Evolutionary conservation across 2,329 filamentous ascomycete species (phyloP).

Genomic region (Teratosphaeriaceae sp.): DNA sequence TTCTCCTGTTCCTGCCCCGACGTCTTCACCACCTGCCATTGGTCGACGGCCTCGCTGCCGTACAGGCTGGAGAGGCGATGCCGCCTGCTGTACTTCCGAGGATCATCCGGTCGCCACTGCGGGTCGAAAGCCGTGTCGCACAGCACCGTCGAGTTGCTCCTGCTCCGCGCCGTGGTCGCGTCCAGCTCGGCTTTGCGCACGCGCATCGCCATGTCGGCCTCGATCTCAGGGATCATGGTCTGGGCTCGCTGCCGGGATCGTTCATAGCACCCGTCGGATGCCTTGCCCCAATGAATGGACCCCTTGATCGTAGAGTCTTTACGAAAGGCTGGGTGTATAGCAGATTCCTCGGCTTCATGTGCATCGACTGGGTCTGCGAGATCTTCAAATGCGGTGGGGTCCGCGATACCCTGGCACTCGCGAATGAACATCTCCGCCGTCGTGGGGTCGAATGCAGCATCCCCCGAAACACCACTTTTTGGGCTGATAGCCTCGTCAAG

Average conservation of each 20-base stretch:
- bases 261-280: too few species aligned
- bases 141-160: background rate
- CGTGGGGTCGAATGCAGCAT: too few species aligned
- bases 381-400: too few species aligned
- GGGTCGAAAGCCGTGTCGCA: background rate
- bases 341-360: too few species aligned
- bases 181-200: background rate
- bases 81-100: background rate
- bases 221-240: background rate
- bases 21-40: background rate
- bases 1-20: too few species aligned
- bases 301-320: too few species aligned
- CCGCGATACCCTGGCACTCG: too few species aligned
- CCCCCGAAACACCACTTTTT: background rate
- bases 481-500: background rate
- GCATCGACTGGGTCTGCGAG: too few species aligned
- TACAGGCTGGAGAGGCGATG: background rate
- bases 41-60: background rate
- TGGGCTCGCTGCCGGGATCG: too few species aligned
- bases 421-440: too few species aligned
- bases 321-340: too few species aligned
- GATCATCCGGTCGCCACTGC: background rate
- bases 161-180: background rate
- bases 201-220: background rate
- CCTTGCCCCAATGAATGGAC: too few species aligned